A percentile compares a stretch with the other conserved stretches of the same genome.
Conservation (phyloP, 805 yeast genomes). For the Monosporozyma servazzii region DNA sequence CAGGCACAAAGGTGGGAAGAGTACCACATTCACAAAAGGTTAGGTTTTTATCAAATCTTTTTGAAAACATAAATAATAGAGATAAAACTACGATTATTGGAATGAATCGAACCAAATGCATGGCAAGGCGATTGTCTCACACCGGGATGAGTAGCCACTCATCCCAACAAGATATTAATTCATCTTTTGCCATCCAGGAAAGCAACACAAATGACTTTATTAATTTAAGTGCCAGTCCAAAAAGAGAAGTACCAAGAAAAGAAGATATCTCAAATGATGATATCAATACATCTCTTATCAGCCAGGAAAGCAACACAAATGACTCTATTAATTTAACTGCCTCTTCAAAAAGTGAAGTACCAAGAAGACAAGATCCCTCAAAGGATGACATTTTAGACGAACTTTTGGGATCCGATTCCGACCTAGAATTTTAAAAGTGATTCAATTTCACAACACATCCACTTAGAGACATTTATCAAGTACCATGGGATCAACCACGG, state of each 20-base stretch:
- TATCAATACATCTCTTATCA: background rate
- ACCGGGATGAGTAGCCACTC: constrained; percentile 7
- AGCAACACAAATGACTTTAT: background rate
- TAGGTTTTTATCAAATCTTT: constrained; percentile 8
- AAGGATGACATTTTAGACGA: constrained; percentile 13
- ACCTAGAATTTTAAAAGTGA: constrained; percentile 9
- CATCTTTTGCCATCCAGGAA: background rate
- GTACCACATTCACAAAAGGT: constrained; percentile 17
- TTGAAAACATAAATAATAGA: constrained; percentile 9
- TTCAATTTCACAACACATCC: background rate
- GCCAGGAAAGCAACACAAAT: background rate
- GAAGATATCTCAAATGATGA: constrained; percentile 8
- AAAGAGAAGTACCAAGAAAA: background rate
- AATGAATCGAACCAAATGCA: constrained; percentile 23
- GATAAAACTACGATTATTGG: constrained; percentile 15
- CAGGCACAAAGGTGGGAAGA: constrained; percentile 4
- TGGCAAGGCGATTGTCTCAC: constrained; percentile 15
- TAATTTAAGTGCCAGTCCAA: background rate
- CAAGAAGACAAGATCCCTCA: background rate
- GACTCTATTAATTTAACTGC: background rate
- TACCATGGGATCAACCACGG: background rate
- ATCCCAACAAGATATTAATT: background rate
- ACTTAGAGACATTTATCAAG: background rate
- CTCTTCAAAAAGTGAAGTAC: background rate
- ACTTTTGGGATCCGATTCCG: constrained; percentile 21